Evolutionary conservation across 495 filamentous ascomycete species (phyloP).

Genomic region (Hyaloscypha finlandica): DNA sequence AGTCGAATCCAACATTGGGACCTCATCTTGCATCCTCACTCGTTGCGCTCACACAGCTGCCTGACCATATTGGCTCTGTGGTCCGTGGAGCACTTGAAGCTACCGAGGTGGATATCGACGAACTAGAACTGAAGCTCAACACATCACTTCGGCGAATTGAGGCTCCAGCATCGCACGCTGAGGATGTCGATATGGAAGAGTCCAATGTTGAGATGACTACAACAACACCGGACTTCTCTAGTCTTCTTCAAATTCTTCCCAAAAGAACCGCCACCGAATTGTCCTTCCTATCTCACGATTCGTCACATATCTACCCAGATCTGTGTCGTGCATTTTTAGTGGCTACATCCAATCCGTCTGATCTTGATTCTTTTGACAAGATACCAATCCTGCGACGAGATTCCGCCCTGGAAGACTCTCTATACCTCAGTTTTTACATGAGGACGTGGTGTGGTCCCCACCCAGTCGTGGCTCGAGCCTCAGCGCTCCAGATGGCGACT

Average conservation of each 20-base stretch:
- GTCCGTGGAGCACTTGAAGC: conserved; percentile 61
- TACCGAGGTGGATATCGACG: conserved; percentile 63
- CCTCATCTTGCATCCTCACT: conserved; percentile 64
- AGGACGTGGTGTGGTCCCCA: conserved; percentile 72
- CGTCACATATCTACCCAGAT: conserved; percentile 48
- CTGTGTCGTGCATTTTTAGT: conserved; percentile 66
- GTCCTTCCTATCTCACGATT: conserved; percentile 51
- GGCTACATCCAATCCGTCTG: conserved; percentile 49
- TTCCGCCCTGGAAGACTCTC: conserved; percentile 56
- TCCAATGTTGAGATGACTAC: conserved; percentile 30
- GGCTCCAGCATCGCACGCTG: conserved; percentile 37
- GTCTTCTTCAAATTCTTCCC: conserved; percentile 37
- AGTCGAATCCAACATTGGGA: conserved; percentile 53
- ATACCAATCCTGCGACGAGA: conserved; percentile 58
- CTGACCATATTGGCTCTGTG: conserved; percentile 53
- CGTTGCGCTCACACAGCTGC: conserved; percentile 58
- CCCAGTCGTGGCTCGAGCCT: conserved; percentile 63
- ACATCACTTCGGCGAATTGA: conserved; percentile 57
- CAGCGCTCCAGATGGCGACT: conserved; percentile 64
- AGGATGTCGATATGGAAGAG: conserved; percentile 57
- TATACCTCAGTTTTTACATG: conserved; percentile 76
- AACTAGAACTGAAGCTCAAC: conserved; percentile 70
- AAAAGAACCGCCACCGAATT: conserved; percentile 37
- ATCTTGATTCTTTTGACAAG: conserved; percentile 58
- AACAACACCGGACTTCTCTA: conserved; percentile 22